A percentile compares a stretch with the other conserved stretches of the same genome.
These are phyloP conservation scores for Lentinula edodes DNA, from an alignment of 768 basidiomycete genomes.

Conservation along the genomic window DNA sequence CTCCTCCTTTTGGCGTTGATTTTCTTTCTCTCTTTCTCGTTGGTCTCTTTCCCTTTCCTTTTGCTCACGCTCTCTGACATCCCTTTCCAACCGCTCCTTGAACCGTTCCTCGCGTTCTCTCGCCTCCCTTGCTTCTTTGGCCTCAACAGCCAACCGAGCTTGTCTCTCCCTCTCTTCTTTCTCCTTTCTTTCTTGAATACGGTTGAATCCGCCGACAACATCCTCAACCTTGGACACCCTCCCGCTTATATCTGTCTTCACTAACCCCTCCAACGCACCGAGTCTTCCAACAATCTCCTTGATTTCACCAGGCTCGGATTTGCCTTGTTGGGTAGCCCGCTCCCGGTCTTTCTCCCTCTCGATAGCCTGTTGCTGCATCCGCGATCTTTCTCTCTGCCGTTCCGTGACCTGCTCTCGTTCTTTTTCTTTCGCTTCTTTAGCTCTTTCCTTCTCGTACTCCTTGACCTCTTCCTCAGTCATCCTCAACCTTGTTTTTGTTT, in stretches of 20 bases:
- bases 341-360: neutral
- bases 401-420: neutral
- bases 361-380: neutral
- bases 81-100: neutral
- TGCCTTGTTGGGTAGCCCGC: neutral
- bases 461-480: no score
- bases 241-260: conserved; percentile 36
- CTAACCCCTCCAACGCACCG: conserved; percentile 48
- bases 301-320: conserved; percentile 43
- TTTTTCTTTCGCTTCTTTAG: neutral
- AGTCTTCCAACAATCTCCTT: conserved; percentile 51
- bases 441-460: neutral
- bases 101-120: no score
- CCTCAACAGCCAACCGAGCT: conserved; percentile 16
- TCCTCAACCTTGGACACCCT: conserved; percentile 49
- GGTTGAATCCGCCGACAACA: conserved; percentile 17
- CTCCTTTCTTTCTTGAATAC: neutral
- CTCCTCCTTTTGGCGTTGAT: no score
- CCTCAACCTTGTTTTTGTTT: conserved; percentile 30
- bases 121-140: no score
- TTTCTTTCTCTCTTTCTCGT: no score
- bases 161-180: no score
- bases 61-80: neutral
- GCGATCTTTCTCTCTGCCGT: neutral
- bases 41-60: neutral